A percentile compares a stretch with the other conserved stretches of the same genome.
These are phyloP conservation scores for Yamadazyma sp. DNA, from an alignment of 805 yeast species.

Conservation along the genomic window DNA sequence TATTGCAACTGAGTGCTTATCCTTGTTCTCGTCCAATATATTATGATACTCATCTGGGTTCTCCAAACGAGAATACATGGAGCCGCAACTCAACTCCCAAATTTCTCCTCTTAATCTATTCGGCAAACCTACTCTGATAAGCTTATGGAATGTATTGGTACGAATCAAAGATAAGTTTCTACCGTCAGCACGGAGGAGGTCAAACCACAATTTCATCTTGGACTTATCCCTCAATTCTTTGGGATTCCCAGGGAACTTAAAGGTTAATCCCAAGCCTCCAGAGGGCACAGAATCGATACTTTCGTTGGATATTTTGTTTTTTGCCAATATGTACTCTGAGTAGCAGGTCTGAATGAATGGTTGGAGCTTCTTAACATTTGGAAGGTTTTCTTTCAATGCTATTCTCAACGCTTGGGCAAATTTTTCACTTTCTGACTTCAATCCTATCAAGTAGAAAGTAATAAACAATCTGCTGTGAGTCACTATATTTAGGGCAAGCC, in stretches of 20 bases:
- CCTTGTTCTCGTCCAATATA: conserved; percentile 59
- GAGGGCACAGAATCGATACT: conserved; percentile 54
- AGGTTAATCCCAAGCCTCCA: conserved; percentile 85
- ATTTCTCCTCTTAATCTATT: conserved; percentile 91
- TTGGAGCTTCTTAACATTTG: conserved; percentile 58
- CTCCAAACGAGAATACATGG: conserved; percentile 69
- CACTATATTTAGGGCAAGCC: conserved; percentile 72
- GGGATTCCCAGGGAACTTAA: conserved; percentile 89
- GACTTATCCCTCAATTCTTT: conserved; percentile 73
- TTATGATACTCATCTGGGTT: conserved; percentile 58
- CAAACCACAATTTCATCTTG: conserved; percentile 92
- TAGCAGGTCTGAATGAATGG: conserved; percentile 71
- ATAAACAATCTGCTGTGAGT: conserved; percentile 66
- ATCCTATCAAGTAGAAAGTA: conserved; percentile 73
- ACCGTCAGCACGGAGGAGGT: conserved; percentile 80
- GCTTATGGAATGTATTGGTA: conserved; percentile 75
- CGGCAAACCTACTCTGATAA: conserved; percentile 91
- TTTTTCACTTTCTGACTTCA: conserved; percentile 73
- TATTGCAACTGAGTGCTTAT: conserved; percentile 73
- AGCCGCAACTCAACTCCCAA: conserved; percentile 92
- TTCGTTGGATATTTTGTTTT: conserved; percentile 49
- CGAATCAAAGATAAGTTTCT: conserved; percentile 74
- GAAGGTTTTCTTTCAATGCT: conserved; percentile 60
- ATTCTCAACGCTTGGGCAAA: conserved; percentile 71
- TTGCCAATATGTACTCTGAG: conserved; percentile 77